phyloP scores from a whole-genome alignment of 2,329 filamentous ascomycete genomes.

The Cryphonectria naterciae region DNA sequence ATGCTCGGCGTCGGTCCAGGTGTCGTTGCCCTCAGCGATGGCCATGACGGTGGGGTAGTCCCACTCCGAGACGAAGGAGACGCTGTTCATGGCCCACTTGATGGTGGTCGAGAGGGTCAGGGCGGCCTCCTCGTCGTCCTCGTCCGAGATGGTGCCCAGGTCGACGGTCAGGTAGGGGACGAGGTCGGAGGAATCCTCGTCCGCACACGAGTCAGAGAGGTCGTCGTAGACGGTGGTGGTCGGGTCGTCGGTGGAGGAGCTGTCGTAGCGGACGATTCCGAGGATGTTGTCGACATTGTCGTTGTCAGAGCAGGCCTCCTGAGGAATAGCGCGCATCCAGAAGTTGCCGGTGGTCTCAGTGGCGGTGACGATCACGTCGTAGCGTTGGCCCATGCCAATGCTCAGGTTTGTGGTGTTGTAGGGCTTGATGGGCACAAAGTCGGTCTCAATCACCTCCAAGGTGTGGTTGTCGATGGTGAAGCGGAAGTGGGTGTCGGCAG shows the following conservation, averaged over 20 bases:
- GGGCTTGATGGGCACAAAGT: slow-evolving; percentile 19
- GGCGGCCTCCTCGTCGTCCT: slow-evolving; percentile 19
- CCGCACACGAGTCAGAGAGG: slow-evolving; percentile 17
- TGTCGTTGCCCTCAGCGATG: slow-evolving; percentile 18
- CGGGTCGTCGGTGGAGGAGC: slow-evolving; percentile 19
- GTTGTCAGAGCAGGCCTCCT: slow-evolving; percentile 21
- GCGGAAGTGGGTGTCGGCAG: slow-evolving; percentile 20
- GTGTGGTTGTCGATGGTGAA: slow-evolving; percentile 23
- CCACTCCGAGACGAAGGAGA: slow-evolving; percentile 22
- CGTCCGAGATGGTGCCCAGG: not conserved
- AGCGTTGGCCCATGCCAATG: slow-evolving; percentile 21
- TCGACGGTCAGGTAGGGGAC: slow-evolving; percentile 24
- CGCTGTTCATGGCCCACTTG: slow-evolving; percentile 18
- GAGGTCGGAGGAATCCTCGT: slow-evolving; percentile 17
- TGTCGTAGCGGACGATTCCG: slow-evolving; percentile 18
- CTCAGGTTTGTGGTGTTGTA: slow-evolving; percentile 10
- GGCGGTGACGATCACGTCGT: slow-evolving; percentile 18
- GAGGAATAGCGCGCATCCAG: slow-evolving; percentile 18
- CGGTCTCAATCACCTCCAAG: slow-evolving; percentile 9
- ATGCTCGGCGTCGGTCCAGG: slow-evolving; percentile 12
- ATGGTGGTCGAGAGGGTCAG: slow-evolving; percentile 13
- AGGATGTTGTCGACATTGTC: slow-evolving; percentile 19
- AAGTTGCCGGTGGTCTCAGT: slow-evolving; percentile 15
- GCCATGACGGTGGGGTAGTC: slow-evolving; percentile 17
- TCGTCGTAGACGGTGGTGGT: slow-evolving; percentile 18